Conservation (phyloP, 345 rosid genomes). For the Eutrema japonicum region DNA sequence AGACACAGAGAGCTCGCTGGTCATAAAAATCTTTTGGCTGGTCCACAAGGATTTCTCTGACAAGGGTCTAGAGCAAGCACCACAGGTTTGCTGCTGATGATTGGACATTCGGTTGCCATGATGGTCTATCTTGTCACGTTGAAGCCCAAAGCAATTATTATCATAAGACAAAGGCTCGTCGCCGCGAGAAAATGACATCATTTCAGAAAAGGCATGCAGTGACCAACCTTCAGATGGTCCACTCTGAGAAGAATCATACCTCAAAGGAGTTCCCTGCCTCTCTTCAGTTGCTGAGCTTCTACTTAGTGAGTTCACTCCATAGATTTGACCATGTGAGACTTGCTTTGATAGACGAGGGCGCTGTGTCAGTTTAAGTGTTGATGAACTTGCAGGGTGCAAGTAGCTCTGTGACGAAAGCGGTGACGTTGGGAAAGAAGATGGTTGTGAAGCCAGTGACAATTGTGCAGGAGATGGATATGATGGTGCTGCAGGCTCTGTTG, state of each 20-base stretch:
- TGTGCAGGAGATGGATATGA: conserved; percentile 61
- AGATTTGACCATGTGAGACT: conserved; percentile 44
- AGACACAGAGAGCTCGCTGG: conserved; percentile 70
- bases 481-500: conserved; percentile 53
- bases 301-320: conserved; percentile 35
- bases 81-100: conserved; percentile 77
- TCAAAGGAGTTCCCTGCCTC: conserved; percentile 49
- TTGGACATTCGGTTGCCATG: conserved; percentile 49
- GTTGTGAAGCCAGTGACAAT: conserved; percentile 62
- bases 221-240: conserved; percentile 91
- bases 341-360: conserved; percentile 52
- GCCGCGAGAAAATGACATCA: conserved; percentile 64
- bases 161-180: conserved; percentile 68
- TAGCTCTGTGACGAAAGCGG: conserved; percentile 61
- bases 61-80: conserved; percentile 82
- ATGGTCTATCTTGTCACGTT: conserved; percentile 55
- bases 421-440: conserved; percentile 61
- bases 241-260: conserved; percentile 63
- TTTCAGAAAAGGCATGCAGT: conserved; percentile 79
- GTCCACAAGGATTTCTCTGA: conserved; percentile 82
- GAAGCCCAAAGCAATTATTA: conserved; percentile 55
- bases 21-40: conserved; percentile 66
- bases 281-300: conserved; percentile 39
- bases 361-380: conserved; percentile 48
- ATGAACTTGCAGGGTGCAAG: conserved; percentile 52